These are phyloP conservation scores for Diaporthe batatas DNA, from an alignment of 2,329 filamentous ascomycete species.

Conservation along the genomic window DNA sequence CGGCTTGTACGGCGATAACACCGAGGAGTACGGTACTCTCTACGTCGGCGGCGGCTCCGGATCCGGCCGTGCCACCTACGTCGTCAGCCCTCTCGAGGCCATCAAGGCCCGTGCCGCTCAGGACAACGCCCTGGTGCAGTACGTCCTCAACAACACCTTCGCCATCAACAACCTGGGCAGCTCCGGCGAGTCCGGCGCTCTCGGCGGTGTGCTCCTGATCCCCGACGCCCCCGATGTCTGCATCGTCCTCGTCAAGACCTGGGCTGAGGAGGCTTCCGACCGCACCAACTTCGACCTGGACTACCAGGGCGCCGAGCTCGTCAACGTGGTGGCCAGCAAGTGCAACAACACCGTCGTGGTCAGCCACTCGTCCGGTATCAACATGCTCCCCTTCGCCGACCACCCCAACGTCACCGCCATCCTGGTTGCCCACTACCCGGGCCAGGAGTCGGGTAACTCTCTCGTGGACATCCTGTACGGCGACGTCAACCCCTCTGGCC, in stretches of 20 bases:
- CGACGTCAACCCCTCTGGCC: constrained; percentile 69
- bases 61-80: constrained; percentile 65
- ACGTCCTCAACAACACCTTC: constrained; percentile 59
- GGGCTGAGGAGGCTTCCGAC: constrained; percentile 75
- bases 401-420: constrained; percentile 73
- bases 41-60: constrained; percentile 73
- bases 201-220: constrained; percentile 61
- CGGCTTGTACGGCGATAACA: constrained; percentile 74
- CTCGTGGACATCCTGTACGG: constrained; percentile 74
- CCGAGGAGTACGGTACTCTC: constrained; percentile 72
- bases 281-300: constrained; percentile 66
- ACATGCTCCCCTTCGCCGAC: constrained; percentile 68
- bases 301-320: constrained; percentile 73
- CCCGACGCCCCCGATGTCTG: constrained; percentile 72
- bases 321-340: constrained; percentile 60
- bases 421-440: constrained; percentile 71
- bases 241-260: constrained; percentile 74
- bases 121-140: constrained; percentile 58
- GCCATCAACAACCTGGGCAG: constrained; percentile 46
- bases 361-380: constrained; percentile 72
- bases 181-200: constrained; percentile 43
- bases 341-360: constrained; percentile 67
- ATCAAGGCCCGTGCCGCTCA: constrained; percentile 63
- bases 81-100: constrained; percentile 68
- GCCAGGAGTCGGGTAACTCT: constrained; percentile 72